A percentile compares a stretch with the other conserved stretches of the same genome.
phyloP scores from a whole-genome alignment of 73 alveolate species.

The Paramecium octaurelia region DNA sequence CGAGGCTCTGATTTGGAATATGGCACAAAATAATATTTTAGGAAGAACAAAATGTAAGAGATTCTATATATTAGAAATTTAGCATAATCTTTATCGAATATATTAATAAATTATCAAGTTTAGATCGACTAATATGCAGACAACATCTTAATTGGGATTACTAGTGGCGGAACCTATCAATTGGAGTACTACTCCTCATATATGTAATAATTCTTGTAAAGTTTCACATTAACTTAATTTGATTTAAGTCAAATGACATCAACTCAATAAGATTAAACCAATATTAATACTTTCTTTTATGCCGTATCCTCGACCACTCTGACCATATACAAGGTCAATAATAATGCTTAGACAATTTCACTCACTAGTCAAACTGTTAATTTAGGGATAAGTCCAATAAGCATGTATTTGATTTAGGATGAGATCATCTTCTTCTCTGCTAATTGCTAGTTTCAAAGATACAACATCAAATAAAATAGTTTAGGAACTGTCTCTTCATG shows the following conservation, averaged over 20 bases:
- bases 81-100: neutral
- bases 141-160: neutral
- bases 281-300: neutral
- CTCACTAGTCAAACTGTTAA: neutral
- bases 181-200: neutral
- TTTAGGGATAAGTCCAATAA: neutral
- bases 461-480: neutral
- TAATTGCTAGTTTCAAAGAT: neutral
- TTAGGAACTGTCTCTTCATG: neutral
- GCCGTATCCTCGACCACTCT: neutral
- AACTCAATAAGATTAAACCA: neutral
- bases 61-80: neutral
- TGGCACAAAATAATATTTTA: neutral
- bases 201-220: neutral
- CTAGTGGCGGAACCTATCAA: neutral
- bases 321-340: neutral
- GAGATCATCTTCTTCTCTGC: neutral
- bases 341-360: neutral
- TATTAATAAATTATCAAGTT: neutral
- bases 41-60: conserved; percentile 1
- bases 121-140: neutral
- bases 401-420: neutral
- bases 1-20: neutral
- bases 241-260: neutral
- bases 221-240: neutral